Evolutionary conservation across 768 basidiomycete genomes (phyloP).

Genomic region (Rubroboletus satanas): DNA sequence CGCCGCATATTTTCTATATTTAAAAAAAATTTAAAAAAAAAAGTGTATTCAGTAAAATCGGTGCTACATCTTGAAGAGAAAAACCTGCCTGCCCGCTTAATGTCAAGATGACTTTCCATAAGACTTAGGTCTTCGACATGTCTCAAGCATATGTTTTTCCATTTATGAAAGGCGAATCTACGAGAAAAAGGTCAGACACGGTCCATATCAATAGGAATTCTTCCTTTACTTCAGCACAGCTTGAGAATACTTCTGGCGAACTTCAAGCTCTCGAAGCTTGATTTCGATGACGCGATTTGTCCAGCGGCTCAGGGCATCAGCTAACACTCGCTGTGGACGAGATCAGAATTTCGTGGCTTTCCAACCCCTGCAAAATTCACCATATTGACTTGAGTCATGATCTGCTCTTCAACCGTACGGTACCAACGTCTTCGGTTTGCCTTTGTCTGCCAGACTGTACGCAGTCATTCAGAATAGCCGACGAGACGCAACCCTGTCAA

Average conservation of each 20-base stretch:
- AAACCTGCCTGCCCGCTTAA: slow-evolving; percentile 69
- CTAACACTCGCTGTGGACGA: slow-evolving; percentile 46
- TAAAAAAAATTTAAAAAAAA: background rate
- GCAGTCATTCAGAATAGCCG: slow-evolving; percentile 6
- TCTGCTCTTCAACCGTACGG: slow-evolving; percentile 42
- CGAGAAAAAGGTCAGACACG: slow-evolving; percentile 7
- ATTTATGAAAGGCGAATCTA: slow-evolving; percentile 62
- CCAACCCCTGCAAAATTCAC: slow-evolving; percentile 28
- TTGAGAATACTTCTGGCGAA: slow-evolving; percentile 44
- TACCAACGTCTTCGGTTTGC: slow-evolving; percentile 37
- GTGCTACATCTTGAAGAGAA: background rate
- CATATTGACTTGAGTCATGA: slow-evolving; percentile 38
- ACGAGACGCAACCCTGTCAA: slow-evolving; percentile 19
- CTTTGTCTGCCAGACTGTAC: slow-evolving; percentile 47
- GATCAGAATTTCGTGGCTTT: slow-evolving; percentile 1
- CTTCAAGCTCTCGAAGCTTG: slow-evolving; percentile 70
- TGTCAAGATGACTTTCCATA: slow-evolving; percentile 80
- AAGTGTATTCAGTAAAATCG: background rate
- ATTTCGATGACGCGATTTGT: slow-evolving; percentile 69
- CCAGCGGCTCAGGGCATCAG: slow-evolving; percentile 54
- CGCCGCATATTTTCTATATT: slow-evolving; percentile 54
- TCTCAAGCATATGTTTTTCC: slow-evolving; percentile 57
- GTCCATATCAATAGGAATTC: slow-evolving; percentile 8
- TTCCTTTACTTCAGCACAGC: slow-evolving; percentile 35
- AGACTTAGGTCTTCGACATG: slow-evolving; percentile 71